Percentiles rank a stretch among this genome's conserved stretches.
Evolutionary conservation across 2,329 filamentous ascomycete species (phyloP).

Genomic region (Salinomyces thailandicus): DNA sequence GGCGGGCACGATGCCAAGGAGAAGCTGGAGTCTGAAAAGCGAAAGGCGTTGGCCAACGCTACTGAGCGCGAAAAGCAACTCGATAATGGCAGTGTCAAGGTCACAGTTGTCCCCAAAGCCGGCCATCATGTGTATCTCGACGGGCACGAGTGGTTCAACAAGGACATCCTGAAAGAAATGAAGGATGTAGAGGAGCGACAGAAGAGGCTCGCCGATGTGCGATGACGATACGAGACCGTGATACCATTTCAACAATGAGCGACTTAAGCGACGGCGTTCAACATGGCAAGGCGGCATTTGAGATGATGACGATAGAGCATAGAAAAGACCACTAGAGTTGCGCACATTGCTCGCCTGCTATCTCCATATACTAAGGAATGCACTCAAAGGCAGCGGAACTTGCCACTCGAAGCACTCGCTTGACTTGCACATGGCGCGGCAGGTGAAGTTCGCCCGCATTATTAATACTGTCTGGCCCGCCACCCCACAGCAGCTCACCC

Average conservation of each 20-base stretch:
- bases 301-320: neutral
- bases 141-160: conserved; percentile 59
- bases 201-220: conserved; percentile 14
- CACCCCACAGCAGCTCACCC: too few relatives aligned
- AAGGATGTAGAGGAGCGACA: conserved; percentile 44
- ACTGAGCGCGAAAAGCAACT: conserved; percentile 53
- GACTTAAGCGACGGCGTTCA: conserved; percentile 1
- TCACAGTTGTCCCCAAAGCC: conserved; percentile 62
- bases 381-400: too few relatives aligned
- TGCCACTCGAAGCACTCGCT: too few relatives aligned
- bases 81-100: conserved; percentile 74
- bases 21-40: conserved; percentile 60
- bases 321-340: too few relatives aligned
- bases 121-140: conserved; percentile 66
- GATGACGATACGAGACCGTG: too few relatives aligned
- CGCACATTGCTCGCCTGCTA: too few relatives aligned
- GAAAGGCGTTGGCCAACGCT: conserved; percentile 49
- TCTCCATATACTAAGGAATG: too few relatives aligned
- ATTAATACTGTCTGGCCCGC: too few relatives aligned
- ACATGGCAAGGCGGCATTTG: too few relatives aligned
- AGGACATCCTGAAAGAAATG: conserved; percentile 56
- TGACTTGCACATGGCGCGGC: too few relatives aligned
- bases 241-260: neutral
- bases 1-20: conserved; percentile 73
- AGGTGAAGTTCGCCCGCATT: too few relatives aligned